Conservation (phyloP, 2,329 filamentous ascomycete genomes). For the Talaromyces verruculosus region DNA sequence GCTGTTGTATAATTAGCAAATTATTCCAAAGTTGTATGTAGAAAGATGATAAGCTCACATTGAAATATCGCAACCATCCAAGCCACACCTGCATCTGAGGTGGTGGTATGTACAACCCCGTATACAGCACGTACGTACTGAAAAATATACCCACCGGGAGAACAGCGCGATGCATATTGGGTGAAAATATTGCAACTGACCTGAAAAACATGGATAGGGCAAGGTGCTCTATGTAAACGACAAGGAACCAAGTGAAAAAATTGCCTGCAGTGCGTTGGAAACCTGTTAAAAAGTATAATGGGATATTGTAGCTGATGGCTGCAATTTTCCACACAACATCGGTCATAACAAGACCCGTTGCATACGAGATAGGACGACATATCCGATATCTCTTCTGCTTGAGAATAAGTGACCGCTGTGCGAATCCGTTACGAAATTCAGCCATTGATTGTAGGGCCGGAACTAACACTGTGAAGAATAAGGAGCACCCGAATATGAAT, state of each 20-base stretch:
- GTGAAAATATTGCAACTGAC: constrained; percentile 68
- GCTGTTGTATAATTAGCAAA: neutral
- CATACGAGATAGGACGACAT: constrained; percentile 74
- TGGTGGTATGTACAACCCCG: constrained; percentile 74
- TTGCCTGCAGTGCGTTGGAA: constrained; percentile 64
- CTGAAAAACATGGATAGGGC: constrained; percentile 74
- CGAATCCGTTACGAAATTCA: constrained; percentile 23
- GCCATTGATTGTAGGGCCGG: constrained; percentile 20
- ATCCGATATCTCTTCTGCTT: constrained; percentile 23
- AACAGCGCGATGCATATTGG: constrained; percentile 78
- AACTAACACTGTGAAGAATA: constrained; percentile 24
- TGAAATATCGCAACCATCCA: constrained; percentile 74
- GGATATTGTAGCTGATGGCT: constrained; percentile 69
- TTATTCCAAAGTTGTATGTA: neutral
- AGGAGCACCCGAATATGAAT: constrained; percentile 19
- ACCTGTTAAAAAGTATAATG: constrained; percentile 72
- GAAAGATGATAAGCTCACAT: constrained; percentile 60
- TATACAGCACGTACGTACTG: constrained; percentile 73
- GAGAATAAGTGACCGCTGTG: constrained; percentile 22
- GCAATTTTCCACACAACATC: constrained; percentile 69
- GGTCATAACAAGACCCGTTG: constrained; percentile 76
- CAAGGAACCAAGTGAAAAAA: constrained; percentile 68
- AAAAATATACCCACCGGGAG: constrained; percentile 76
- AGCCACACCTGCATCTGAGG: constrained; percentile 71
- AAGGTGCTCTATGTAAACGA: constrained; percentile 51